Evolutionary conservation across 805 yeast genomes (phyloP).

Genomic region (Naumovozyma baii): DNA sequence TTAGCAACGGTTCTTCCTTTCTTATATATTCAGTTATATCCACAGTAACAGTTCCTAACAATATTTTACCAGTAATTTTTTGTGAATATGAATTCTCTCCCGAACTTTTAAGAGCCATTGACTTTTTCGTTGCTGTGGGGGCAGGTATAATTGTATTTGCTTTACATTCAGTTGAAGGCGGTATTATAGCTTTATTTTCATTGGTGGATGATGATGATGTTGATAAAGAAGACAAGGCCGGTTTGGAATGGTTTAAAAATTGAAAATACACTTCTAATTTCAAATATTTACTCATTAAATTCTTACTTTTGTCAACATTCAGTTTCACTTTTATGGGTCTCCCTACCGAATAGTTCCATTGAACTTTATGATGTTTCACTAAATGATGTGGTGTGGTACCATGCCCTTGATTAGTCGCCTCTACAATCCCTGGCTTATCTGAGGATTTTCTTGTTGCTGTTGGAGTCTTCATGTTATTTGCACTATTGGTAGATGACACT

Average conservation of each 20-base stretch:
- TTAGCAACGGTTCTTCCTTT: constrained; percentile 38
- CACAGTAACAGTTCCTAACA: constrained; percentile 56
- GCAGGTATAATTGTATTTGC: neutral
- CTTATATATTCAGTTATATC: constrained; percentile 64
- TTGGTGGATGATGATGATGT: neutral
- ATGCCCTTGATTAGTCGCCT: constrained; percentile 23
- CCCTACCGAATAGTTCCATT: constrained; percentile 36
- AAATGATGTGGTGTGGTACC: constrained; percentile 35
- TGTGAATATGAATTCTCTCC: constrained; percentile 18
- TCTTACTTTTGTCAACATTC: constrained; percentile 30
- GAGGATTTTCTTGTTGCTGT: constrained; percentile 16
- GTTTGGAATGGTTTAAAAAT: constrained; percentile 9
- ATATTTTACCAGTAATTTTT: constrained; percentile 31
- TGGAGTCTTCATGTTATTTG: neutral
- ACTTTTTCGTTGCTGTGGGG: neutral
- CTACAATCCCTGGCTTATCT: constrained; percentile 12
- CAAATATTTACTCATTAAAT: constrained; percentile 31
- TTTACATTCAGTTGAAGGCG: too few species aligned
- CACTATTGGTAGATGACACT: constrained; percentile 1
- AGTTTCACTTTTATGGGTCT: constrained; percentile 34
- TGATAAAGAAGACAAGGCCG: neutral
- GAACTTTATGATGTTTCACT: constrained; percentile 44
- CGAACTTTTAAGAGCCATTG: neutral
- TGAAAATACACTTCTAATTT: constrained; percentile 39
- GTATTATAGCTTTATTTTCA: neutral